A percentile compares a stretch with the other conserved stretches of the same genome.
These are phyloP conservation scores for Hordeum marinum DNA, from an alignment of 176 grass and related monocot genomes.

Conservation along the genomic window DNA sequence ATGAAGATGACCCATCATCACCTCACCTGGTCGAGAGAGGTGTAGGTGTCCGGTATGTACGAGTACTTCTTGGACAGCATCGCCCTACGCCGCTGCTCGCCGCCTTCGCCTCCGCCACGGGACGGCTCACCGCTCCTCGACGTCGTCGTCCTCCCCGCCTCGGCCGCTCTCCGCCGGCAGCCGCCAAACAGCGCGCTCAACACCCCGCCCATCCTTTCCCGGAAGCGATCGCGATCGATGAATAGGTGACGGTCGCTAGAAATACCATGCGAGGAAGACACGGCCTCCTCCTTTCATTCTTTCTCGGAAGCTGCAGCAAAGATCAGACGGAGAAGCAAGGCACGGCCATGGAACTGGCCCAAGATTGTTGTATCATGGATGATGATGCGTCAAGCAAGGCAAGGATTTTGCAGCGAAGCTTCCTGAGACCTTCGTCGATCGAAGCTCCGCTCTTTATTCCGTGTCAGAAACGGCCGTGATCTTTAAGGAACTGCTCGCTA, in stretches of 20 bases:
- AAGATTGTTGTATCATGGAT: neutral
- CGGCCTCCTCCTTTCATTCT: neutral
- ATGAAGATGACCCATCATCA: neutral
- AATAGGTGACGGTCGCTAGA: neutral
- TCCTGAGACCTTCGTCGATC: neutral
- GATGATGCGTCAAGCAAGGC: neutral
- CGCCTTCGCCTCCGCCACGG: neutral
- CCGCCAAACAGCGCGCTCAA: constrained; percentile 35
- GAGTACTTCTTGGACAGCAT: constrained; percentile 61
- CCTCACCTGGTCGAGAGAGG: constrained; percentile 61
- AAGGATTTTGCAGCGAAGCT: constrained; percentile 11
- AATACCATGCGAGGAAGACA: neutral
- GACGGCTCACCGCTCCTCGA: neutral
- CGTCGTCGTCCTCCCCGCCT: neutral
- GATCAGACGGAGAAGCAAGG: neutral
- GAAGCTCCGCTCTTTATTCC: constrained; percentile 20
- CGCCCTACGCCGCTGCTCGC: neutral
- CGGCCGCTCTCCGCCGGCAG: neutral
- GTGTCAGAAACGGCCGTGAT: neutral
- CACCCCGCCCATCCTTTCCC: constrained; percentile 16
- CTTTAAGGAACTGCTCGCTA: neutral
- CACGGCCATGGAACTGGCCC: neutral
- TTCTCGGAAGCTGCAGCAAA: neutral
- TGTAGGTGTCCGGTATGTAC: constrained; percentile 70
- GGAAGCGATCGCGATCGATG: neutral